A percentile compares a stretch with the other conserved stretches of the same genome.
Evolutionary conservation across 768 basidiomycete genomes (phyloP).

Genomic region (Kwoniella dendrophila): DNA sequence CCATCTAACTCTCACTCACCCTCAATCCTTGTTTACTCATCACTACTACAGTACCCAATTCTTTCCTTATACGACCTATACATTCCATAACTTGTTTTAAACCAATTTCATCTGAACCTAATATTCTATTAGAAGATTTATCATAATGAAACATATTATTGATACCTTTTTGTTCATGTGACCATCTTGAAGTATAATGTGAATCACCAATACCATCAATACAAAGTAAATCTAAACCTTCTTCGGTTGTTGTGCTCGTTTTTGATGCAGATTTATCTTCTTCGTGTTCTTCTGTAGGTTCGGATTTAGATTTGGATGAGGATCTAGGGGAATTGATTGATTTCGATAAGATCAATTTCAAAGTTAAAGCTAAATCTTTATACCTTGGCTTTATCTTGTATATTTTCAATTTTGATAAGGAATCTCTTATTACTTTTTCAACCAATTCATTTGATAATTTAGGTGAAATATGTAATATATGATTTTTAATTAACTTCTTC

Average conservation of each 20-base stretch:
- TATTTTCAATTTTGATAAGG: slow-evolving; percentile 30
- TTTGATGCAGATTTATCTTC: background rate
- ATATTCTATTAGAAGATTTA: background rate
- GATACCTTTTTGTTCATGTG: slow-evolving; percentile 34
- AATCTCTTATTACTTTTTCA: slow-evolving; percentile 14
- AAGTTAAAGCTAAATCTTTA: slow-evolving; percentile 25
- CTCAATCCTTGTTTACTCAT: slow-evolving; percentile 38
- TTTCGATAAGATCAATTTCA: slow-evolving; percentile 19
- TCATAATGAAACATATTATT: background rate
- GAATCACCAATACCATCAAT: slow-evolving; percentile 43
- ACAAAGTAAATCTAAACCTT: slow-evolving; percentile 28
- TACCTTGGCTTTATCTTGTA: slow-evolving; percentile 33
- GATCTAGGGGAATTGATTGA: background rate
- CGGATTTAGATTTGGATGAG: background rate
- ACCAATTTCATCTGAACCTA: slow-evolving; percentile 35
- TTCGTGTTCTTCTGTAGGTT: background rate
- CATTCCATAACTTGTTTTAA: slow-evolving; percentile 39
- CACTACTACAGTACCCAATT: slow-evolving; percentile 38
- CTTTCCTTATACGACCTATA: slow-evolving; percentile 37
- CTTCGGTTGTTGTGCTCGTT: background rate
- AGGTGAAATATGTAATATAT: slow-evolving; percentile 21
- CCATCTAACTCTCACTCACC: slow-evolving; percentile 37
- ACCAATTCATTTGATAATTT: background rate
- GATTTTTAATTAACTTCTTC: slow-evolving; percentile 19
- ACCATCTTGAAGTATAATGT: slow-evolving; percentile 39